Base-by-base conservation (phyloP, 2,329 filamentous ascomycete species). In the Fusarium avenaceum region DNA sequence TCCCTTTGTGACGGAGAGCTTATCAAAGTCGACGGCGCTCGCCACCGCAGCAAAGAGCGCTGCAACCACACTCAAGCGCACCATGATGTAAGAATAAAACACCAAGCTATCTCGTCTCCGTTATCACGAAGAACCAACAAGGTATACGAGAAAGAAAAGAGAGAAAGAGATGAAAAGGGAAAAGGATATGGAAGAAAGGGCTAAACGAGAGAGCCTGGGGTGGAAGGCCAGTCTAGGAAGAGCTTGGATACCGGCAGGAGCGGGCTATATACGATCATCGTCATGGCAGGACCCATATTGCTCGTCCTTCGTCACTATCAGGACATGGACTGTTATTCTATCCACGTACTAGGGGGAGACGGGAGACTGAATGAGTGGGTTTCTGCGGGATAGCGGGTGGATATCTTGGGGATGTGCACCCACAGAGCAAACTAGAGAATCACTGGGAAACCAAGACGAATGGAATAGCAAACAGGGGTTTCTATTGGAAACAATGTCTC, bases 1-100 rank as follows among this genome's bases (percentile, higher is more conserved):
- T 7, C 47, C 51, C 38, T 74, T 59, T 51, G 65, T 72, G 45
- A 61, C 71, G 33, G 65, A 43, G n/a, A 69, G 38, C 40, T 72
- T 65, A n/a, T 72, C 73, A 38, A 74, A 60, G 19, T 52, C 62
- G 19, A 78, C 67, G 17, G 76, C 77, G 19, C 74, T 72, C 26
- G 73, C 74, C 33, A 74, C 76, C 42, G 74, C 72, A 63, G 77
- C 78, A 51, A 81, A 73, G 15, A 82, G 74, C 72, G 77, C 65
- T 71, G 77, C 58, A 54, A 79, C 68, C 33, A 78, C 46, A 53
- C 69, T 72, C 28, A 77, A 67, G 43, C 77, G 76, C 46, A 81
- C 78, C 79, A 82, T 82, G 69, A 49, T 72, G 24, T 33, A 32
- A 15, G 19, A 35, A 40, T 46, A 20, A 48, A 32, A 30, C 39